Evolutionary conservation across 1,284 basidiomycete genomes (phyloP), one percentile per base, ranked within the genome.

Genomic region (Ganoderma multipileum): DNA sequence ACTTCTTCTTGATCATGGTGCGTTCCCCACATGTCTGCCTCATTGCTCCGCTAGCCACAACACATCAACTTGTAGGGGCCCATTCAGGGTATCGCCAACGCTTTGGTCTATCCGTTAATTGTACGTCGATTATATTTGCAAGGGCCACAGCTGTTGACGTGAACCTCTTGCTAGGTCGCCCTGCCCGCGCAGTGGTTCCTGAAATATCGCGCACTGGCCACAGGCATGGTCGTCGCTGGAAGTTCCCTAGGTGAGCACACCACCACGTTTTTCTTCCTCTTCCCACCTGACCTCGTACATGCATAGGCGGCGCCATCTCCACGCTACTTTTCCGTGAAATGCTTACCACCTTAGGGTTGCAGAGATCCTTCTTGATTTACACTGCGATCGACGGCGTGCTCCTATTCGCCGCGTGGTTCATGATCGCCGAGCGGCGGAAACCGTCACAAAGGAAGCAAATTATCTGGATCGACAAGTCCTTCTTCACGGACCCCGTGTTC

Each of bases 401-500:
- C 23, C 68, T 76, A 39, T 47, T 66, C 5, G 62, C 72, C 0
- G 76, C 74, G 5, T 73, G 68, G 28, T 57, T 76, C 30, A 71
- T 76, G 64, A 72, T 77, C 59, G 68, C 67, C 4, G 73, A 76
- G 65, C 70, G 75, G 61, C 70, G 75, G 11, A 39, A 68, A 39
- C 66, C 61, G 5, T 64, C 73, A 2, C 42, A 60, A 20, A 39
- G 64, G 20, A 71, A 62, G n/a, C 60, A 58, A 54, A 75, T 77
- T 59, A 58, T 76, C 41, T 77, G 76, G 76, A 71, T 75, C 61
- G 76, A 77, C 65, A 64, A 60, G 38, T 68, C 71, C 14, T 75
- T 74, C 67, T 73, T 77, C 70, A 65, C 55, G 28, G 76, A 77
- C 57, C 73, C 73, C 3, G 74, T 76, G 7, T 77, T 77, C 68